Percentiles rank a stretch among this genome's conserved stretches.
These are phyloP conservation scores for Neobulgaria alba DNA, from an alignment of 2,329 filamentous ascomycete genomes.

Conservation along the genomic window DNA sequence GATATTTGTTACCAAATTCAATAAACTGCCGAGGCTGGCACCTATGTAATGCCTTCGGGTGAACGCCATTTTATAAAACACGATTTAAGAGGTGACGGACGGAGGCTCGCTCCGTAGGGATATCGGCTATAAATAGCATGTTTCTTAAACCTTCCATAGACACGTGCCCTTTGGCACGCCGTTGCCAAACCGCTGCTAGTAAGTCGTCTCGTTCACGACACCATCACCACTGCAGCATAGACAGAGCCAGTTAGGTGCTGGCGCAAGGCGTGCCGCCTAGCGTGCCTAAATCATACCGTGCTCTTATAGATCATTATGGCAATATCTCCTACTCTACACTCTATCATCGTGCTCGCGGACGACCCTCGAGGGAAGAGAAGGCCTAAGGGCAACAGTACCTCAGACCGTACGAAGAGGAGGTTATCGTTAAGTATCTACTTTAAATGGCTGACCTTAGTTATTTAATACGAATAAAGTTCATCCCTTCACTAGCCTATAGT, in stretches of 20 bases:
- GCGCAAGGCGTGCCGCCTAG: slow-evolving; percentile 14
- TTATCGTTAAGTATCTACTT: slow-evolving; percentile 5
- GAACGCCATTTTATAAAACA: no score
- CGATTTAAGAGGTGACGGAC: no score
- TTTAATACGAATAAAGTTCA: no score
- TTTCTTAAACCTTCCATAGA: slow-evolving; percentile 6
- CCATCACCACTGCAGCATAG: slow-evolving; percentile 9
- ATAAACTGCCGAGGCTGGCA: no score
- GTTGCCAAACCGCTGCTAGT: neutral
- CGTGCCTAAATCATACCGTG: slow-evolving; percentile 19
- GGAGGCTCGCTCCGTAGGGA: no score
- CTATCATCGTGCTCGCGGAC: no score
- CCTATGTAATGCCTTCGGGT: no score
- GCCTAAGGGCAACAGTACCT: slow-evolving; percentile 4
- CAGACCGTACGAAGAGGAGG: slow-evolving; percentile 1
- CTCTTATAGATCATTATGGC: slow-evolving; percentile 13
- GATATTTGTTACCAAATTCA: no score
- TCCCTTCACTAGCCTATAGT: no score
- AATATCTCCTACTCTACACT: slow-evolving; percentile 6
- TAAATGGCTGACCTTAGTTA: slow-evolving; percentile 3
- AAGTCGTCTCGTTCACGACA: slow-evolving; percentile 4
- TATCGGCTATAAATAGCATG: no score
- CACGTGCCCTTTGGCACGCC: neutral
- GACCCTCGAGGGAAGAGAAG: slow-evolving; percentile 6
- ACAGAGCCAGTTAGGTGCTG: slow-evolving; percentile 19